Evolutionary conservation across 345 rosid genomes (phyloP), one percentile per base, ranked within the genome.

Genomic region (Eucalyptus microcorys): DNA sequence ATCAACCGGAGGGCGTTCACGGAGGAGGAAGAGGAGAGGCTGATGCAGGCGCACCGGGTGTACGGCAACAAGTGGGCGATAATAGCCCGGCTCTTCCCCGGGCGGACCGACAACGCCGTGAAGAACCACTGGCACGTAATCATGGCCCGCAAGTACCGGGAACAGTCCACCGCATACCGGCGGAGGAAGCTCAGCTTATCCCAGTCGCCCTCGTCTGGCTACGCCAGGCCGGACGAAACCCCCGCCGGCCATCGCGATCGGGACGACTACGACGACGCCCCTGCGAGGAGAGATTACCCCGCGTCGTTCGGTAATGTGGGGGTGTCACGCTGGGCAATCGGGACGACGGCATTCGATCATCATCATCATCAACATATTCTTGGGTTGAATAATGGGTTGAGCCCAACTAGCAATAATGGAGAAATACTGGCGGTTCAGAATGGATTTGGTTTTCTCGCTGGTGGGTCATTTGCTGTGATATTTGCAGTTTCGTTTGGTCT

Each of bases 61-160:
- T 97, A 98, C 90, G 99, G 98, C 10, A 98, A 97, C 96, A 97
- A 96, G 91, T 98, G 99, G 99, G 99, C 99, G 81, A 95, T 98
- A 98, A 98, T 98, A 85, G 98, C 99, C 2, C 93, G 98, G 94
- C 94, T 98, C 21, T 98, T 98, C 88, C 99, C 99, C 34, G 99
- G 99, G 42, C 95, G 99, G 89, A 98, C 99, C n/a, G 99, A 98
- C 92, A 98, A 98, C 88, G 97, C 99, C 49, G 98, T 98, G 48
- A 98, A 98, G 97, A 98, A 98, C 87, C 99, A 98, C 91, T 98
- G 99, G 99, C 99, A 98, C 93, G 99, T 98, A 26, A 92, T 98
- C 19, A 98, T 98, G 99, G 98, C 99, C 53, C 97, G 98, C 87
- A 98, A 98, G 90, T 95, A 94, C 91, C 95, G 99, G 89, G 97